Evolutionary conservation across 148 eudicot species (phyloP).

Genomic region (Arbutus unedo): DNA sequence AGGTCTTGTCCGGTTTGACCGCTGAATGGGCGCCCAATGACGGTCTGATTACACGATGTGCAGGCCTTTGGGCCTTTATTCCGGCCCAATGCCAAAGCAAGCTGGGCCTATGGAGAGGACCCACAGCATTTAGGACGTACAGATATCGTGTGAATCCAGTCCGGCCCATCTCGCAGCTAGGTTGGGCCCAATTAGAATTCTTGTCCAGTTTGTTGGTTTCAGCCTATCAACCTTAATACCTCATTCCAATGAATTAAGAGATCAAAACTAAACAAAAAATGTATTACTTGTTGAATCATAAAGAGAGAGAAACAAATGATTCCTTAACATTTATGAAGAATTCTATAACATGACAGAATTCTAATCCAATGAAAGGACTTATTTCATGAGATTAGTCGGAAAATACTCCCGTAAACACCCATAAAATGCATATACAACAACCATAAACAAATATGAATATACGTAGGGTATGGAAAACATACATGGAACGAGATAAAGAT

Average conservation of each 20-base stretch:
- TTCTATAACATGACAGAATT: background rate
- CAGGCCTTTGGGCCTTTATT: no score
- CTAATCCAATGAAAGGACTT: background rate
- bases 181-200: no score
- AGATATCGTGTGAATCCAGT: no score
- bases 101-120: no score
- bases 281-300: background rate
- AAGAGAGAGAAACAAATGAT: background rate
- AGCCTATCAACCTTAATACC: background rate
- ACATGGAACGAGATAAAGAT: slow-evolving; percentile 31
- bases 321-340: background rate
- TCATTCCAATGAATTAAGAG: background rate
- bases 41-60: no score
- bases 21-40: no score
- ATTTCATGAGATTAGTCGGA: background rate
- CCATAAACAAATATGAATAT: background rate
- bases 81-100: no score
- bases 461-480: slow-evolving; percentile 10
- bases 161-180: no score
- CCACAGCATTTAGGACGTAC: no score
- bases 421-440: background rate
- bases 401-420: background rate
- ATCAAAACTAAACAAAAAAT: background rate
- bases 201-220: no score
- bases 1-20: no score